Base-by-base conservation (phyloP, 2,329 filamentous ascomycete species). In the Myriosclerotinia curreyana region DNA sequence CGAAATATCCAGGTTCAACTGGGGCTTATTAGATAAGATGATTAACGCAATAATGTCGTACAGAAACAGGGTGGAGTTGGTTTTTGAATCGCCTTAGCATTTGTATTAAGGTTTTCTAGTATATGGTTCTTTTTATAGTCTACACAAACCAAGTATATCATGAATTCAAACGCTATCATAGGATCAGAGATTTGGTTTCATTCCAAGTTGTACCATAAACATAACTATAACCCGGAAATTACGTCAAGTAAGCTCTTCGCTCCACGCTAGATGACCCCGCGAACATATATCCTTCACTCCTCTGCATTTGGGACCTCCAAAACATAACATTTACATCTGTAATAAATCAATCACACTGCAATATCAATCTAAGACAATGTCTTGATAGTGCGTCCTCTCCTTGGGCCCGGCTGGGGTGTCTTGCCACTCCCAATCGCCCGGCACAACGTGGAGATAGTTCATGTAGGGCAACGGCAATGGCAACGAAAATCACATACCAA, bases 1-100 rank as follows among this genome's bases (percentile, higher is more conserved):
- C 15, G 0, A 28, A 64, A 2, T 68, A 54, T 28, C 65, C 62
- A 49, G 60, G 66, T n/a, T 25, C 55, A 2, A 65, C 31, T 12
- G 65, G 62, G 44, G 28, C 56, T 48, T 60, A 40, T 22, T 65
- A 63, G 49, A 9, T 42, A 12, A 22, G 34, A 34, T 25, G 34
- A 22, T 40, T 40, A 12, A 36, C 15, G 28, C 7, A 1, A 8
- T 34, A 2, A 22, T 46, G 20, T 22, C 6, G 5, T 12, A 15
- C 46, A 5, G 12, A 15, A 36, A 17, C n/a, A 14, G 14, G 5
- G 54, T 17, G 40, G 20, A 17, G n/a, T 34, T 5, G 3, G 31
- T 3, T 5, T 20, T 5, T 1, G 8, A 42, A 5, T n/a, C 36
- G 12, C 1, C n/a, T 42, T 9, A 55, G 9, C 9, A 5, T 1